phyloP scores from a whole-genome alignment of 2,329 filamentous ascomycete genomes.

The Fusarium sp. region DNA sequence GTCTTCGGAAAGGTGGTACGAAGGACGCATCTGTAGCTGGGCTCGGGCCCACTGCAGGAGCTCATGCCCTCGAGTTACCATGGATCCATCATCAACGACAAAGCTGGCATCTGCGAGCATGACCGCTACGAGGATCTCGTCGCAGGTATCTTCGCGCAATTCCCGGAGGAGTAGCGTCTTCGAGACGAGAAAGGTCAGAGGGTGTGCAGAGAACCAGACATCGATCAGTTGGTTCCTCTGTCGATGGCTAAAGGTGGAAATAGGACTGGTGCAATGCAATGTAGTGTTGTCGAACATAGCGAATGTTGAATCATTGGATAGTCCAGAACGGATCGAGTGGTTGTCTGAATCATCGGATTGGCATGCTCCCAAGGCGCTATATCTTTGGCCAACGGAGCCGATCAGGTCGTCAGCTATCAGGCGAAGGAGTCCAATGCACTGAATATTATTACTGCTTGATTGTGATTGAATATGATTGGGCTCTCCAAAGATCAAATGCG shows the following conservation, averaged over 20 bases:
- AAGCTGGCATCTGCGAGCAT: conserved; percentile 56
- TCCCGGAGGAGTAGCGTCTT: conserved; percentile 56
- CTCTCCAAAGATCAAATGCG: conserved; percentile 3
- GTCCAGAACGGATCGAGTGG: conserved; percentile 46
- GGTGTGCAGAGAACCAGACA: conserved; percentile 57
- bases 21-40: conserved; percentile 49
- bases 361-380: conserved; percentile 48
- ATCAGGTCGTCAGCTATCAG: conserved; percentile 50
- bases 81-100: conserved; percentile 47
- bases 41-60: conserved; percentile 52
- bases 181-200: conserved; percentile 55
- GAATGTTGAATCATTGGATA: conserved; percentile 46
- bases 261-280: conserved; percentile 44
- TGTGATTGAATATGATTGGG: neutral
- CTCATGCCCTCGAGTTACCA: conserved; percentile 47
- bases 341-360: conserved; percentile 46
- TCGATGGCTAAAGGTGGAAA: conserved; percentile 48
- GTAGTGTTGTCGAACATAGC: conserved; percentile 50
- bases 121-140: conserved; percentile 54
- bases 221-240: conserved; percentile 55
- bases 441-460: conserved; percentile 23
- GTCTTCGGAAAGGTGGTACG: conserved; percentile 34
- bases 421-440: conserved; percentile 46
- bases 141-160: conserved; percentile 54
- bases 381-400: conserved; percentile 46